Conservation (phyloP, 768 basidiomycete species). For the Jaapia argillacea region DNA sequence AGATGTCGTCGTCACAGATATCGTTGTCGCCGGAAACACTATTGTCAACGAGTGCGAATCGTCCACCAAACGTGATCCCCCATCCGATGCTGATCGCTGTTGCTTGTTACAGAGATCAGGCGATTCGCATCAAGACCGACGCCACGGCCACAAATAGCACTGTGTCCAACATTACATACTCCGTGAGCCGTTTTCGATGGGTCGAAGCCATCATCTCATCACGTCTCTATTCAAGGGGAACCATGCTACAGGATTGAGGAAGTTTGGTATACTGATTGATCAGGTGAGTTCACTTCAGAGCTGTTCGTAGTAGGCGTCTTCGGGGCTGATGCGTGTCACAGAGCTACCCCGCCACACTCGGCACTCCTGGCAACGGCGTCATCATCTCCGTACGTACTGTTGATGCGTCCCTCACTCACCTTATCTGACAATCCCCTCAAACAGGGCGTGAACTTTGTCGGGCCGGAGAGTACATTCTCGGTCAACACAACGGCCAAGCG, state of each 20-base stretch:
- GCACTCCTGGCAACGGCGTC: slow-evolving; percentile 13
- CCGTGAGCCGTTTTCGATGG: neutral
- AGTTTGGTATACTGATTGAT: slow-evolving; percentile 17
- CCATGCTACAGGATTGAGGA: neutral
- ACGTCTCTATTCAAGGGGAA: neutral
- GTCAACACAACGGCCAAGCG: neutral
- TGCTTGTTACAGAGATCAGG: slow-evolving; percentile 30
- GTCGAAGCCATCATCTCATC: neutral
- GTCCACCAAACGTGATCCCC: neutral
- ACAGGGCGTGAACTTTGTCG: neutral
- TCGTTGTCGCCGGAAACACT: slow-evolving; percentile 32
- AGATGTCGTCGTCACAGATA: slow-evolving; percentile 26
- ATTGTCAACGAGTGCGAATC: slow-evolving; percentile 36
- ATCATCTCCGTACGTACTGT: slow-evolving; percentile 12
- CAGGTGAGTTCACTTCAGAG: neutral
- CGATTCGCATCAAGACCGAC: slow-evolving; percentile 45
- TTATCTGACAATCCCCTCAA: too few species aligned
- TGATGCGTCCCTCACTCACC: too few species aligned
- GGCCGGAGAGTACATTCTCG: neutral
- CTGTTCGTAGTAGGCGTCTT: neutral
- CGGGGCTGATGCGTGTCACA: slow-evolving; percentile 4
- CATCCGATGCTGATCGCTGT: too few species aligned
- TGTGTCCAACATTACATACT: slow-evolving; percentile 21
- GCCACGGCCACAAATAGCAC: slow-evolving; percentile 27
- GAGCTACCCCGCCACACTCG: slow-evolving; percentile 14